phyloP scores from a whole-genome alignment of 257 asterid species.

The Vinca minor region DNA sequence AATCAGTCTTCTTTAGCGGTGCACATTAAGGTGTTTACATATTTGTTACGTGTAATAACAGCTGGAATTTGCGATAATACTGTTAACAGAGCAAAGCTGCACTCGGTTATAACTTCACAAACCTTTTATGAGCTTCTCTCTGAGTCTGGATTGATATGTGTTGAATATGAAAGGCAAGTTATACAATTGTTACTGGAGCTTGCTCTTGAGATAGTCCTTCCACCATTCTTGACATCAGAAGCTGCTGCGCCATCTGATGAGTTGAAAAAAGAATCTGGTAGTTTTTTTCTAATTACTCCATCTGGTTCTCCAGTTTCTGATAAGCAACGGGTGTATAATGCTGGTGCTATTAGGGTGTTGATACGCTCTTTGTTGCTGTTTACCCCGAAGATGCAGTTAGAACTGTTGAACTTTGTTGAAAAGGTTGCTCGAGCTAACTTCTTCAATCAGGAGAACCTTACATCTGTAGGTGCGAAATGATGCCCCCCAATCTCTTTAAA shows the following conservation, averaged over 20 bases:
- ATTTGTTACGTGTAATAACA: slow-evolving; percentile 79
- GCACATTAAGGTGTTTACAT: slow-evolving; percentile 59
- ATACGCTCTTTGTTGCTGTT: slow-evolving; percentile 71
- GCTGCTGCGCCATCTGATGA: slow-evolving; percentile 32
- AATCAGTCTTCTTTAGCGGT: slow-evolving; percentile 32
- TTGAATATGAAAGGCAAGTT: slow-evolving; percentile 86
- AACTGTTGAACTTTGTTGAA: slow-evolving; percentile 70
- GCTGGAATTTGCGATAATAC: slow-evolving; percentile 76
- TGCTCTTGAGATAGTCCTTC: slow-evolving; percentile 81
- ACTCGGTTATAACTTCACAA: slow-evolving; percentile 56
- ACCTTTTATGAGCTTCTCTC: slow-evolving; percentile 80
- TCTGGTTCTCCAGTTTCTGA: slow-evolving; percentile 66
- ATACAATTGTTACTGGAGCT: slow-evolving; percentile 85
- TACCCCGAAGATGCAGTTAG: slow-evolving; percentile 93
- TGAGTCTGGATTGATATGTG: slow-evolving; percentile 82
- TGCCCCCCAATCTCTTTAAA: slow-evolving; percentile 13
- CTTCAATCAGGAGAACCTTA: slow-evolving; percentile 89
- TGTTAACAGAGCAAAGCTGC: slow-evolving; percentile 74
- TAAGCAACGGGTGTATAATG: slow-evolving; percentile 73
- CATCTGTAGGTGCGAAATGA: slow-evolving; percentile 80
- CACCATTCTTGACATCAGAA: slow-evolving; percentile 70
- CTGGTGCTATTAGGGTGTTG: slow-evolving; percentile 84
- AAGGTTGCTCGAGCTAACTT: slow-evolving; percentile 79
- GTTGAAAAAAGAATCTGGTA: slow-evolving; percentile 43
- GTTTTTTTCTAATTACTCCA: slow-evolving; percentile 54